Percentiles rank a stretch among this genome's conserved stretches.
phyloP scores from a whole-genome alignment of 805 yeast species.

The Saccharomycopsis capsularis region DNA sequence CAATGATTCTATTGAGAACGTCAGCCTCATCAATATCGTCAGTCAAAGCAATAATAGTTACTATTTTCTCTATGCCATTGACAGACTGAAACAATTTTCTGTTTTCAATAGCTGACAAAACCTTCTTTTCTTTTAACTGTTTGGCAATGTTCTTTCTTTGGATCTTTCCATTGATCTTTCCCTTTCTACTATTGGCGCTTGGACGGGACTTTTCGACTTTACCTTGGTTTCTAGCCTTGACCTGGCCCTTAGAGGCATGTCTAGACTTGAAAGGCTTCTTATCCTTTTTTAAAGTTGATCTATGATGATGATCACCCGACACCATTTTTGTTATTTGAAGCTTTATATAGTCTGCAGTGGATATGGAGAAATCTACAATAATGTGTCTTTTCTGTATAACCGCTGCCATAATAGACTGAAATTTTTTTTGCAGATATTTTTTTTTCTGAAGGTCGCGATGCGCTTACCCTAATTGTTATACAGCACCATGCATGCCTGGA shows the following conservation, averaged over 20 bases:
- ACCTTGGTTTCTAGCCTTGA: slow-evolving; percentile 77
- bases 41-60: slow-evolving; percentile 76
- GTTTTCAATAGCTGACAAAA: slow-evolving; percentile 47
- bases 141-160: slow-evolving; percentile 74
- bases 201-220: slow-evolving; percentile 65
- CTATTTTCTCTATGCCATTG: slow-evolving; percentile 74
- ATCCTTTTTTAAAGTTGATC: slow-evolving; percentile 73
- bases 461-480: no score
- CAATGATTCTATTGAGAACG: slow-evolving; percentile 43
- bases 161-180: slow-evolving; percentile 34
- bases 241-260: slow-evolving; percentile 82
- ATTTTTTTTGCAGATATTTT: no score
- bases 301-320: slow-evolving; percentile 56
- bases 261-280: slow-evolving; percentile 89
- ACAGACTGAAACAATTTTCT: slow-evolving; percentile 74
- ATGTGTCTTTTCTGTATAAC: no score
- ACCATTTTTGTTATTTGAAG: no score
- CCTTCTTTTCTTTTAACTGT: slow-evolving; percentile 72
- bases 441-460: no score
- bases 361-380: no score
- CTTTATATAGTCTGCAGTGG: no score
- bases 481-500: no score
- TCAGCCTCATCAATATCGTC: slow-evolving; percentile 48
- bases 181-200: slow-evolving; percentile 27
- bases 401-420: no score